These are phyloP conservation scores for Lachnellula suecica DNA, from an alignment of 2,329 filamentous ascomycete species.

Conservation along the genomic window DNA sequence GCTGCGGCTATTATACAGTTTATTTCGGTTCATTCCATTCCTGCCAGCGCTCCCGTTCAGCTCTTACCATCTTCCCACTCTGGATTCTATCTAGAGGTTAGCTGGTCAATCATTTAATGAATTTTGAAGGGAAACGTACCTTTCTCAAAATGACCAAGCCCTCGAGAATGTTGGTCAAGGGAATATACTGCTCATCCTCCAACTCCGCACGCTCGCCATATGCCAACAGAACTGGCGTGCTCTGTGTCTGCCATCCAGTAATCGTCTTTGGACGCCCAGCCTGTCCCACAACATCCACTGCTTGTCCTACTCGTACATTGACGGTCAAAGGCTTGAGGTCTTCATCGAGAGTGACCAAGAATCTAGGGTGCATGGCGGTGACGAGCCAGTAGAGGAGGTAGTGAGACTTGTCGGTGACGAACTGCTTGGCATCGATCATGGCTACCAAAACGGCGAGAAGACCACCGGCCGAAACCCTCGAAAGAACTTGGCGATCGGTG, in stretches of 20 bases:
- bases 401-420: constrained; percentile 66
- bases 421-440: constrained; percentile 93
- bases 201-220: constrained; percentile 94
- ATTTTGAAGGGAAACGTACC: constrained; percentile 54
- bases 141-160: constrained; percentile 95
- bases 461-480: constrained; percentile 84
- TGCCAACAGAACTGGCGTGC: constrained; percentile 93
- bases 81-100: constrained; percentile 44
- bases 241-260: constrained; percentile 99
- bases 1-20: constrained; percentile 35
- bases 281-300: constrained; percentile 96
- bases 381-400: constrained; percentile 98
- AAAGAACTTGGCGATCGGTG: constrained; percentile 94
- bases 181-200: constrained; percentile 96
- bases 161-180: constrained; percentile 86
- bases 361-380: constrained; percentile 93
- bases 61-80: constrained; percentile 52
- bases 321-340: constrained; percentile 90
- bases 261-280: constrained; percentile 98
- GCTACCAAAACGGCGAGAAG: constrained; percentile 87
- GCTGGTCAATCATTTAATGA: not conserved
- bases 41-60: constrained; percentile 20
- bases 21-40: constrained; percentile 24
- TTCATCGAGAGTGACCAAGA: constrained; percentile 95
- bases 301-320: constrained; percentile 95